Percentiles rank a stretch among this genome's conserved stretches.
Evolutionary conservation across 2,329 filamentous ascomycete genomes (phyloP).

Genomic region (Calonectria henricotiae): DNA sequence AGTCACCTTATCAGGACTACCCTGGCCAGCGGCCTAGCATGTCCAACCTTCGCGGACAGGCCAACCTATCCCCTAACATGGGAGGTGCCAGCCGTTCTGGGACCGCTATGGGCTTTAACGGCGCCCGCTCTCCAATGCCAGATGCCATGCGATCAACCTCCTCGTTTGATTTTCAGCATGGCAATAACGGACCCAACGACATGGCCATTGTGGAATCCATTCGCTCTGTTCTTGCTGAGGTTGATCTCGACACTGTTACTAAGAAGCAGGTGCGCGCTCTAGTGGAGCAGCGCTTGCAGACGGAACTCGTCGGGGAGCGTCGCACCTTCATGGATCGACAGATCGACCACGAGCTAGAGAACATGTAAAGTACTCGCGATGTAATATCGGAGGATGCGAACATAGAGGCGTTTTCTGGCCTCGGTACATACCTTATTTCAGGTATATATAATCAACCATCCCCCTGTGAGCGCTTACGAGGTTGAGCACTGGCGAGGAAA

Average conservation of each 20-base stretch:
- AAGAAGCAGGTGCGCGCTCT: conserved; percentile 97
- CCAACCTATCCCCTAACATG: conserved; percentile 65
- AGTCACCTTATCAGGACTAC: conserved; percentile 74
- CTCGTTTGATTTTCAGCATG: conserved; percentile 76
- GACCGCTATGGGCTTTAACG: conserved; percentile 65
- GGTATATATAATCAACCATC: conserved; percentile 25
- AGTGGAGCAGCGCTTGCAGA: conserved; percentile 94
- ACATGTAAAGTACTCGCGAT: conserved; percentile 76
- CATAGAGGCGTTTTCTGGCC: conserved; percentile 35
- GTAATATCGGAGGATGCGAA: neutral
- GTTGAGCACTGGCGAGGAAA: conserved; percentile 4
- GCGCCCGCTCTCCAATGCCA: conserved; percentile 64
- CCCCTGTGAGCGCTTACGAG: neutral
- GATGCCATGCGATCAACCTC: conserved; percentile 67
- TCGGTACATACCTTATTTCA: conserved; percentile 44
- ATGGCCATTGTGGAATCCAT: conserved; percentile 87
- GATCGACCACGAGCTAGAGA: conserved; percentile 94
- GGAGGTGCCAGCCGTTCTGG: conserved; percentile 61
- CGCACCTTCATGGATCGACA: conserved; percentile 91
- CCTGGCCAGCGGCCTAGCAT: conserved; percentile 72
- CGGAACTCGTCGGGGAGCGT: conserved; percentile 88
- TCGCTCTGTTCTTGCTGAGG: conserved; percentile 85
- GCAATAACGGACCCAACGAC: conserved; percentile 81
- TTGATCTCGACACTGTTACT: conserved; percentile 96
- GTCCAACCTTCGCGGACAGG: conserved; percentile 71